Base-by-base conservation (phyloP, 768 basidiomycete genomes). In the Lentinus tigrinus region DNA sequence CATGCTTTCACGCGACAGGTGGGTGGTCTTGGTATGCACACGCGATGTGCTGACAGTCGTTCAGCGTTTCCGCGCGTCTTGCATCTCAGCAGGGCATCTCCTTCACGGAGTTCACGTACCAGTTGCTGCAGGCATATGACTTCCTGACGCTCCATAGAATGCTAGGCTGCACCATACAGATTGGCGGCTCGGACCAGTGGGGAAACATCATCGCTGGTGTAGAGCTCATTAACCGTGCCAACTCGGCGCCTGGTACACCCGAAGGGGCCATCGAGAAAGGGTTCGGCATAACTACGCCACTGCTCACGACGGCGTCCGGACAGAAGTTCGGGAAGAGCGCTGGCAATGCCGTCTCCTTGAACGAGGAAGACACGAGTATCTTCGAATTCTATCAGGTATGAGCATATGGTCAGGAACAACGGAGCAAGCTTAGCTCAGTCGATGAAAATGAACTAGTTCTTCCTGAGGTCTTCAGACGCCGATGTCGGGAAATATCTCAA, bases 31-130 rank as follows among this genome's bases (percentile, higher is more conserved):
- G 23, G 23, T 46, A 31, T 23, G 13, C 27, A 3, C 44, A 16
- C 1, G 19, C 23, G 23, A 52, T 38, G 1, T 40, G 47, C 64
- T 65, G 56, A 56, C 38, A 40, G 26, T 8, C 13, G 31, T 31
- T 9, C 60, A 97, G 95, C 64, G 95, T 97, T 37, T 88, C 88
- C 58, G 82, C 84, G 27, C 88, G 96, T 26, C 78, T 98, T 53
- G 75, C 78, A 6, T 85, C 91, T 0, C 85, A 88, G 60, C 83
- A 87, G 65, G 96, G 96, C 44, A 88, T 98, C 60, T 97, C 95
- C n/a, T 99, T 96, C 76, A 94, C 95, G 19, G 97, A 99, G 70
- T 98, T 99, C 74, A 87, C 92, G 3, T 99, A 99, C 71, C 97
- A 99, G 68, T 84, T 99, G 23, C 81, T 99, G 26, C 97, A 99